Base-by-base conservation (phyloP, 106 monocot genomes). In the Phalaenopsis equestris region DNA sequence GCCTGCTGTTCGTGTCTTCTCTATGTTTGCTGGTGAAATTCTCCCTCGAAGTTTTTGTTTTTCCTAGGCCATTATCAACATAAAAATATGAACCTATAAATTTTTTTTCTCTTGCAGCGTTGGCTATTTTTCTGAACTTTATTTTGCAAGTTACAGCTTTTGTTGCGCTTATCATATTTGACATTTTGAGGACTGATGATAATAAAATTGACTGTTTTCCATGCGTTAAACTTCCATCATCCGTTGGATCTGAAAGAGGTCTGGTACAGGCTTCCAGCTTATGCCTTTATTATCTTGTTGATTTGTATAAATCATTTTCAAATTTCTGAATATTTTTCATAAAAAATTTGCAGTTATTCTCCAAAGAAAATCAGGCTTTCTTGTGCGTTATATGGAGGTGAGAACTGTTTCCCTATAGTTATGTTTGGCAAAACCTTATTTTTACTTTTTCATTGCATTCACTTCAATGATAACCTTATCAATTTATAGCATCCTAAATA, bases 21-120 rank as follows among this genome's bases (percentile, higher is more conserved):
- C 98, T 79, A 92, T 99, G 94, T 99, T 99, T 94, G 94, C 98
- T 82, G 98, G 98, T 95, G 61, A 82, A 84, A 55, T 77, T 75
- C 41, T 74, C 6, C 45, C 74, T 70, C 38, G 2, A 43, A 43
- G 19, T 43, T 74, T 30, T 74, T 74, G n/a, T 19, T 74, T n/a
- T 7, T 41, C 42, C 16, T 73, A 19, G n/a, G 36, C 6, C 2
- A 14, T 42, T n/a, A 43, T 18, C 3, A 74, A 43, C 43, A 19
- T 42, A 5, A 74, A 39, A 24, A 56, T 16, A 41, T 36, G 24
- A 11, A 36, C 17, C 70, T 56, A 41, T 9, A 55, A 18, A 73
- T 77, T 1, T 65, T 38, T 46, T 18, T 78, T 47, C 30, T 73
- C 83, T 36, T 90, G 86, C 84, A 95, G 94, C 94, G 75, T 82